Evolutionary conservation across 2,329 filamentous ascomycete genomes (phyloP).

Genomic region (Erysiphe pulchra): DNA sequence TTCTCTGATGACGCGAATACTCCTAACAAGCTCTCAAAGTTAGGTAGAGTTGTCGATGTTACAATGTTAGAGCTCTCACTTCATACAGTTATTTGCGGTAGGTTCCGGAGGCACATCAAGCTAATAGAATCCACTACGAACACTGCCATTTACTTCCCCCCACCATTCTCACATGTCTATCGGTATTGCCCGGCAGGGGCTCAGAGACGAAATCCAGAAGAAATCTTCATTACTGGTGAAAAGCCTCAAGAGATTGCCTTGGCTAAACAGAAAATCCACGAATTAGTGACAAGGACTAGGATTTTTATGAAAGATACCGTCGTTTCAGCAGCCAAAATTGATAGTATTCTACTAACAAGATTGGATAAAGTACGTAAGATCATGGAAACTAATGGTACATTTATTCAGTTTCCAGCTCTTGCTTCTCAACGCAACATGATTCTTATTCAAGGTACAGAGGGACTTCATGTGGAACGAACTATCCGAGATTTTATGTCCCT

Average conservation of each 20-base stretch:
- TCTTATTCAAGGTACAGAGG: conserved; percentile 77
- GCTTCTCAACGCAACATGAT: conserved; percentile 67
- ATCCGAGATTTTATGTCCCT: conserved; percentile 89
- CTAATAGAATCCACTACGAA: conserved; percentile 85
- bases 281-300: conserved; percentile 57
- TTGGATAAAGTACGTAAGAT: conserved; percentile 96
- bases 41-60: conserved; percentile 49
- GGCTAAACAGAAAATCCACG: conserved; percentile 77
- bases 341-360: conserved; percentile 72
- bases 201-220: conserved; percentile 55
- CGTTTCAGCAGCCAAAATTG: conserved; percentile 76
- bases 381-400: conserved; percentile 86
- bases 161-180: conserved; percentile 76
- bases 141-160: conserved; percentile 94
- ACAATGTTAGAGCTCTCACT: conserved; percentile 65
- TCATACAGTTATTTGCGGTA: conserved; percentile 78
- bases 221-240: conserved; percentile 90
- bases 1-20: conserved; percentile 12
- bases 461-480: conserved; percentile 80
- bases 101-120: conserved; percentile 93
- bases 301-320: conserved; percentile 79
- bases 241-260: conserved; percentile 59
- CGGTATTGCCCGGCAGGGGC: conserved; percentile 70
- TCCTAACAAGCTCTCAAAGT: conserved; percentile 20
- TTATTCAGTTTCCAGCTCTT: conserved; percentile 73